These are phyloP conservation scores for Pezicula radicicola DNA, from an alignment of 2,329 filamentous ascomycete species.

Conservation along the genomic window DNA sequence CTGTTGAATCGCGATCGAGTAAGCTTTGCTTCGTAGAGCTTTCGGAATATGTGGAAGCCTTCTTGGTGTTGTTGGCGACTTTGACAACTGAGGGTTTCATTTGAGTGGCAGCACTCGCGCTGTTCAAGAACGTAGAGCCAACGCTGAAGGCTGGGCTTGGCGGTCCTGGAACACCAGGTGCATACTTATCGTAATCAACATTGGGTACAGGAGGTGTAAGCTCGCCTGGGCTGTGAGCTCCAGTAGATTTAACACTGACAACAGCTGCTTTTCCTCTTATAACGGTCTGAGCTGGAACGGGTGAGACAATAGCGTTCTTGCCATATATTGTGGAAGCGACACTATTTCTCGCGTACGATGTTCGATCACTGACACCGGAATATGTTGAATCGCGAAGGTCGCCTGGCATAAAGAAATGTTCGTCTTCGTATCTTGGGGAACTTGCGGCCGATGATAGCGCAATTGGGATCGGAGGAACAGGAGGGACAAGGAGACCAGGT, in stretches of 20 bases:
- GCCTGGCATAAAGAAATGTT: slow-evolving; percentile 90
- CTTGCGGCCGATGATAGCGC: slow-evolving; percentile 52
- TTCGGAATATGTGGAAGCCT: slow-evolving; percentile 20
- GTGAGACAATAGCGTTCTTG: slow-evolving; percentile 82
- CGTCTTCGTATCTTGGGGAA: slow-evolving; percentile 65
- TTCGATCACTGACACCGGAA: slow-evolving; percentile 67
- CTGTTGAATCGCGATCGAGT: slow-evolving; percentile 36
- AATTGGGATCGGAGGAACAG: slow-evolving; percentile 86
- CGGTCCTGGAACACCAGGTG: slow-evolving; percentile 33
- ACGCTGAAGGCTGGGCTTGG: slow-evolving; percentile 62
- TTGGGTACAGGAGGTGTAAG: slow-evolving; percentile 68
- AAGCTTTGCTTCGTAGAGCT: slow-evolving; percentile 12
- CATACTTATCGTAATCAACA: slow-evolving; percentile 64
- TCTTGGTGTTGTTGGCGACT: slow-evolving; percentile 50
- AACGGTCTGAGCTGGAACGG: slow-evolving; percentile 76
- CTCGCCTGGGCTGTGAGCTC: slow-evolving; percentile 49
- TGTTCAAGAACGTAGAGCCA: slow-evolving; percentile 66
- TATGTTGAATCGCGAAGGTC: slow-evolving; percentile 90
- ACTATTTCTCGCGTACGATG: slow-evolving; percentile 64
- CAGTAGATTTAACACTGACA: slow-evolving; percentile 81
- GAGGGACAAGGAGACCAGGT: slow-evolving; percentile 77
- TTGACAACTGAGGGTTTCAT: slow-evolving; percentile 59
- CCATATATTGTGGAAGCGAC: slow-evolving; percentile 94
- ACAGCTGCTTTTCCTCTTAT: slow-evolving; percentile 87
- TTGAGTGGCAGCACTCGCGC: slow-evolving; percentile 54